Base-by-base conservation (phyloP, 805 yeast species). In the Metschnikowia shivogae region DNA sequence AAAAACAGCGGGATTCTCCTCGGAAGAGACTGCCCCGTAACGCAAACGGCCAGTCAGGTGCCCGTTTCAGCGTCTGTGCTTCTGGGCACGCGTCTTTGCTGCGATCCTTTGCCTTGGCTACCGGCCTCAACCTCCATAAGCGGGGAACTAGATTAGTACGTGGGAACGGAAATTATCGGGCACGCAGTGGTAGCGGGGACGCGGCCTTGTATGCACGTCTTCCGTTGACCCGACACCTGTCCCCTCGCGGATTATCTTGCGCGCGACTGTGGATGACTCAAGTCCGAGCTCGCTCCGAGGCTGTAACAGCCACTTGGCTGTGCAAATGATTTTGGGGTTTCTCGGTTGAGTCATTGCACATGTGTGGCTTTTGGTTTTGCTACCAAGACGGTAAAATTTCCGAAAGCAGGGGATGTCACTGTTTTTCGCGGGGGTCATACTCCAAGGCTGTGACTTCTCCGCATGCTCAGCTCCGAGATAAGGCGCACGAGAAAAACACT, bases 251-350 rank as follows among this genome's bases (percentile, higher is more conserved):
- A 34, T 28, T 34, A 37, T 30, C 26, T n/a, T 19, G 17, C 17
- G 27, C 27, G 36, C 48, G 53, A 36, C 47, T 22, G 34, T 47
- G 44, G 42, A 24, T 46, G 56, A 49, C 55, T 50, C 53, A 53
- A 53, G 48, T 44, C 53, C 49, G 49, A 49, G 32, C 41, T 48
- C 50, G 54, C 54, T 42, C 50, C 52, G 52, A 47, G 14, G n/a
- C 42, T 47, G 53, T 48, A 44, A 42, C 54, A 45, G 13, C 43
- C 26, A 12, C 24, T 32, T 26, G 10, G 10, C 14, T n/a, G 6
- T 24, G 33, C 14, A 12, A 22, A 6, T 3, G 26, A 22, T 6
- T 22, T 22, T 22, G 6, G 26, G 8, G 8, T 22, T 22, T 22
- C 6, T 22, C 26, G 26, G 26, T 7, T 22, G 8, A 17, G 17